Percentiles rank a stretch among this genome's conserved stretches.
phyloP scores from a whole-genome alignment of 2,329 filamentous ascomycete species.

The Trichoderma sp. region DNA sequence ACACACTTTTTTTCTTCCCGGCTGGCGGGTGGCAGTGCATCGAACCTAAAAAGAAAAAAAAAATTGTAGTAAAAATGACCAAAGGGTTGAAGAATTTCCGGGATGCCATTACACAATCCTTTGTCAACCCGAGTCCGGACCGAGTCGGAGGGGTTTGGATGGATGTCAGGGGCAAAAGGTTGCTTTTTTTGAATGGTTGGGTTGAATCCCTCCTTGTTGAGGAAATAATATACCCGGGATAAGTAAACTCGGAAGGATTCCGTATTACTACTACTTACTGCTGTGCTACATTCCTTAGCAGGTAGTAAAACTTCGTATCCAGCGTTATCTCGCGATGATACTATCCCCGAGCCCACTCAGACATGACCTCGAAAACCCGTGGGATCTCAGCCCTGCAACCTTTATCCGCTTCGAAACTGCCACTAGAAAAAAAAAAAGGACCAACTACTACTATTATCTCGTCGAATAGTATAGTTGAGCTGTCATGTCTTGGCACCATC shows the following conservation, averaged over 20 bases:
- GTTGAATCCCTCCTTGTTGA: too few relatives aligned
- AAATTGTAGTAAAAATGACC: too few relatives aligned
- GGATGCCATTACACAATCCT: not conserved
- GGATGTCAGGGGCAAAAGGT: too few relatives aligned
- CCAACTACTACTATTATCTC: too few relatives aligned
- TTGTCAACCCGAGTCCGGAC: not conserved
- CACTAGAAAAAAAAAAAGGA: not conserved
- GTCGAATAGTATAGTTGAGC: too few relatives aligned
- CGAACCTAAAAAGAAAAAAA: not conserved
- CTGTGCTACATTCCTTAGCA: too few relatives aligned
- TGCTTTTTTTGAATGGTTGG: too few relatives aligned
- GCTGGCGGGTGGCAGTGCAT: slow-evolving; percentile 1
- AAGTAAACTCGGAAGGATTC: not conserved
- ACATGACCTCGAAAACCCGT: not conserved
- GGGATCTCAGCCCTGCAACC: too few relatives aligned
- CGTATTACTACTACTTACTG: not conserved
- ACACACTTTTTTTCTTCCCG: not conserved
- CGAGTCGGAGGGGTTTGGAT: too few relatives aligned
- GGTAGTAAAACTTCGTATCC: not conserved
- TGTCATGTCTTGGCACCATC: not conserved
- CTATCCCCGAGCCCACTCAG: not conserved
- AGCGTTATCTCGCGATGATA: not conserved
- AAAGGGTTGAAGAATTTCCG: too few relatives aligned
- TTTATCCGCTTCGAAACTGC: not conserved
- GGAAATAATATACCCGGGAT: not conserved